phyloP scores from a whole-genome alignment of 2,329 filamentous ascomycete species.

The Fusarium nematophilum region DNA sequence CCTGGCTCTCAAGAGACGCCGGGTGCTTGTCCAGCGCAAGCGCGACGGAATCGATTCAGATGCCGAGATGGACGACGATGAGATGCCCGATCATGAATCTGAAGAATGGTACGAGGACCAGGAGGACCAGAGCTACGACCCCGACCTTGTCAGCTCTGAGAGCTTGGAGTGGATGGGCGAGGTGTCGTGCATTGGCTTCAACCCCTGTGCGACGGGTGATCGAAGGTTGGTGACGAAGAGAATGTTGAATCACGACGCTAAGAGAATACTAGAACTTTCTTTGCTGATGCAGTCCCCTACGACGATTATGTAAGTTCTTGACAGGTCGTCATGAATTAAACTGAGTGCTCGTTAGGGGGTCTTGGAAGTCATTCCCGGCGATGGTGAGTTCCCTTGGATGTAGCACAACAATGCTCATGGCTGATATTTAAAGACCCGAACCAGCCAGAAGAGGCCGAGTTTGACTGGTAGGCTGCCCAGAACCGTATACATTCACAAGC shows the following conservation, averaged over 20 bases:
- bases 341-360: background rate
- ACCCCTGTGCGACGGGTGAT: background rate
- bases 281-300: background rate
- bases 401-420: no score
- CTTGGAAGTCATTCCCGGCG: background rate
- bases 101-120: constrained; percentile 10
- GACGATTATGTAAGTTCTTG: background rate
- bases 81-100: background rate
- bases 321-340: background rate
- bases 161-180: constrained; percentile 3
- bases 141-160: constrained; percentile 3
- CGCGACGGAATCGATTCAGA: background rate
- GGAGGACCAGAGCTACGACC: constrained; percentile 16
- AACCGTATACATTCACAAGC: background rate
- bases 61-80: background rate
- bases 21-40: background rate
- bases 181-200: constrained; percentile 7
- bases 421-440: constrained; percentile 1
- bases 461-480: background rate
- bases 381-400: background rate
- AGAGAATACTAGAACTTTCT: background rate
- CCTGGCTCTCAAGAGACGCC: background rate
- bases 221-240: background rate
- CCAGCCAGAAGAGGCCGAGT: background rate
- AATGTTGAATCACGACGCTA: background rate